phyloP scores from a whole-genome alignment of 305 asterid species.

The Fraxinus nigra region DNA sequence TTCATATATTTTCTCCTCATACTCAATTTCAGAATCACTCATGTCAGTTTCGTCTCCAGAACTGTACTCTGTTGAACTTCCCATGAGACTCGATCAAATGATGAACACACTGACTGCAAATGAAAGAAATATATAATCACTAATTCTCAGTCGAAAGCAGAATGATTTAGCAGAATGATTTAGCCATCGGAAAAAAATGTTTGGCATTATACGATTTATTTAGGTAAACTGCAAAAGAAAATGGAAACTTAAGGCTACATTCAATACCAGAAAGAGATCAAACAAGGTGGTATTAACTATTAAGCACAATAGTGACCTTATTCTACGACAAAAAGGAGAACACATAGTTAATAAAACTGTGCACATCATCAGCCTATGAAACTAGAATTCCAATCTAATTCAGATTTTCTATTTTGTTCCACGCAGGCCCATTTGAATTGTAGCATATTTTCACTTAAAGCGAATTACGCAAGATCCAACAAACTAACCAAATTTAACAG shows the following conservation, averaged over 20 bases:
- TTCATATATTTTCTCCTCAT: constrained; percentile 42
- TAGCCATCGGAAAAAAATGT: neutral
- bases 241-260: neutral
- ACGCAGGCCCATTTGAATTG: neutral
- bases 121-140: neutral
- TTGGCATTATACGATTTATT: neutral
- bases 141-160: neutral
- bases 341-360: neutral
- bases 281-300: neutral
- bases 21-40: constrained; percentile 42
- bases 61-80: constrained; percentile 38
- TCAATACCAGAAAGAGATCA: neutral
- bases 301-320: neutral
- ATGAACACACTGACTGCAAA: neutral
- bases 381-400: neutral
- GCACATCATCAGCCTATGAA: neutral
- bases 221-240: neutral
- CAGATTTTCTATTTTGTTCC: neutral
- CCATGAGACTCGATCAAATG: constrained; percentile 33
- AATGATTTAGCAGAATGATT: neutral
- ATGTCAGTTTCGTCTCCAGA: constrained; percentile 43
- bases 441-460: neutral
- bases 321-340: neutral
- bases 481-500: neutral
- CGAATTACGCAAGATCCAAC: neutral